phyloP scores from a whole-genome alignment of 352 stramenopile species.

The Pythium angustatum region DNA sequence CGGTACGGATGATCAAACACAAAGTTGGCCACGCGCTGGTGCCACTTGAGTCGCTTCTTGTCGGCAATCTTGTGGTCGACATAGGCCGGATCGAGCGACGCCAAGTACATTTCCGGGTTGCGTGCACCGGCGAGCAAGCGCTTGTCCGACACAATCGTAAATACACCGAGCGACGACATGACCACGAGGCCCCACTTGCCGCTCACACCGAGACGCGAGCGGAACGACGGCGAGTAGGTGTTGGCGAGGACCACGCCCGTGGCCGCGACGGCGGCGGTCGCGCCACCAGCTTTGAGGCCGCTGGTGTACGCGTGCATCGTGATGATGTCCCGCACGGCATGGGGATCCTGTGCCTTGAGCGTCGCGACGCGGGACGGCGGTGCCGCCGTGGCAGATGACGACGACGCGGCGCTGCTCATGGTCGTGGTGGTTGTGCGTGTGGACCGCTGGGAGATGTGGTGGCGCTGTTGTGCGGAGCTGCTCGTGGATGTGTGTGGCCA shows the following conservation, averaged over 20 bases:
- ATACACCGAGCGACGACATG: slow-evolving; percentile 57
- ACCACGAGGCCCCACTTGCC: slow-evolving; percentile 78
- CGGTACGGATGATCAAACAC: slow-evolving; percentile 84
- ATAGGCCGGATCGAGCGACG: slow-evolving; percentile 50
- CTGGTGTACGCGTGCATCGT: slow-evolving; percentile 63
- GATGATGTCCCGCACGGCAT: slow-evolving; percentile 67
- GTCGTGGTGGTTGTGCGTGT: background rate
- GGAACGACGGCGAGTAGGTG: slow-evolving; percentile 69
- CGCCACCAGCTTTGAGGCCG: slow-evolving; percentile 52
- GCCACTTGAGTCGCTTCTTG: slow-evolving; percentile 47
- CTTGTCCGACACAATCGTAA: slow-evolving; percentile 68
- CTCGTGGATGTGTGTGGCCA: background rate
- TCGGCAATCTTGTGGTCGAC: slow-evolving; percentile 34
- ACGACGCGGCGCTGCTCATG: slow-evolving; percentile 4
- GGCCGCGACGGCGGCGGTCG: slow-evolving; percentile 31
- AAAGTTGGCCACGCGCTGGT: slow-evolving; percentile 70
- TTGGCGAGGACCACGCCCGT: slow-evolving; percentile 45
- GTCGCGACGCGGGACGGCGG: slow-evolving; percentile 19
- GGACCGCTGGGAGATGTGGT: slow-evolving; percentile 14
- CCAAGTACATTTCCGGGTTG: slow-evolving; percentile 75
- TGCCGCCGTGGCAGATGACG: slow-evolving; percentile 3
- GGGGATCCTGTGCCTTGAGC: slow-evolving; percentile 35
- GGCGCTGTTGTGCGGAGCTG: background rate
- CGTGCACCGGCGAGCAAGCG: slow-evolving; percentile 58
- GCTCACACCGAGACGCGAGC: slow-evolving; percentile 64